Conservation (phyloP, 2,329 filamentous ascomycete genomes). For the Neonectria sp. region DNA sequence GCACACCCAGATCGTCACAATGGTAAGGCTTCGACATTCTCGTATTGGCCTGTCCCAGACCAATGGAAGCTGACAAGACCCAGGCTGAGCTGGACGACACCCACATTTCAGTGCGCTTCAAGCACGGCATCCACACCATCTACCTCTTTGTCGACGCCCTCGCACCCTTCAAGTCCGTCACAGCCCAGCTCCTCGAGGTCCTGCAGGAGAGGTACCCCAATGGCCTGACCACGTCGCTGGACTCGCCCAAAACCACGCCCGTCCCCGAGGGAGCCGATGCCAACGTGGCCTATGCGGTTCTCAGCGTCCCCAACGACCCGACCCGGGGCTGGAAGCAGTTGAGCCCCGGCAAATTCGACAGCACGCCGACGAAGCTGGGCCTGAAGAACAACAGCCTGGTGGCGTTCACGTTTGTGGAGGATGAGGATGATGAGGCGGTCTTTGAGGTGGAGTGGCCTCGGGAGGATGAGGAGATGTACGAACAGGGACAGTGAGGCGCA, state of each 20-base stretch:
- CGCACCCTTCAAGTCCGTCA: conserved; percentile 70
- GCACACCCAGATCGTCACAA: conserved; percentile 18
- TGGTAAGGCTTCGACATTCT: conserved; percentile 24
- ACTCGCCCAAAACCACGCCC: conserved; percentile 52
- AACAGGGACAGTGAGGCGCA: conserved; percentile 20
- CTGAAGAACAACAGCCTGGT: conserved; percentile 64
- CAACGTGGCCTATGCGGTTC: conserved; percentile 63
- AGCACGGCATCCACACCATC: conserved; percentile 79
- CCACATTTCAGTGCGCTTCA: conserved; percentile 79
- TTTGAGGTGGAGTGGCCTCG: conserved; percentile 64
- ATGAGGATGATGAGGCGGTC: conserved; percentile 55
- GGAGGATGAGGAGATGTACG: conserved; percentile 59
- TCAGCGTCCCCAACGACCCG: conserved; percentile 61
- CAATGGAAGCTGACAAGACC: background rate
- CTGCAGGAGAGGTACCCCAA: conserved; percentile 71
- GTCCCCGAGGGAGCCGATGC: conserved; percentile 59
- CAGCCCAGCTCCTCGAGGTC: conserved; percentile 70
- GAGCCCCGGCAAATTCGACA: conserved; percentile 51
- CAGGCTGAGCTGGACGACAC: conserved; percentile 58
- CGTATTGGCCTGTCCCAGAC: background rate
- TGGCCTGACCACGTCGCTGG: conserved; percentile 61
- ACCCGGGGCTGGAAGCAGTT: conserved; percentile 66
- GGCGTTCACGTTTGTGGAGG: conserved; percentile 64
- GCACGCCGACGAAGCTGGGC: conserved; percentile 59
- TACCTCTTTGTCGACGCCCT: conserved; percentile 76